Evolutionary conservation across 495 filamentous ascomycete genomes (phyloP).

Genomic region (Talaromyces nanjingensis): DNA sequence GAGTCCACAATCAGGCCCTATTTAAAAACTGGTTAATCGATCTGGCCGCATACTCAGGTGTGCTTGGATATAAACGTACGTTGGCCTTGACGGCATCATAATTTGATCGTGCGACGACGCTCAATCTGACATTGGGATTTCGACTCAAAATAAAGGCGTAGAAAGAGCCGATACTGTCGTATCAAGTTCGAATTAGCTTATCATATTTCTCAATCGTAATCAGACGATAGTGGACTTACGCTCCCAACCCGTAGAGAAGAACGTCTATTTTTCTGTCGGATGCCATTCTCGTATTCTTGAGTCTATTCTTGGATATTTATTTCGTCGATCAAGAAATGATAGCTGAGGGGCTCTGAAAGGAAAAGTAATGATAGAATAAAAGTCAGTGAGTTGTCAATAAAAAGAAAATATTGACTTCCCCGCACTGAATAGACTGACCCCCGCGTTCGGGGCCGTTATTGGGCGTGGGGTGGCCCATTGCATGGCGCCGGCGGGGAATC

Average conservation of each 20-base stretch:
- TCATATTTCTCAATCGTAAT: not conserved
- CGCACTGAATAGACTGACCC: not conserved
- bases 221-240: conserved; percentile 19
- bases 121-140: conserved; percentile 34
- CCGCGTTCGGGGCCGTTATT: not conserved
- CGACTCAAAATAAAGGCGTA: conserved; percentile 41
- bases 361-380: not conserved
- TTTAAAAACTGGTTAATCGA: not conserved
- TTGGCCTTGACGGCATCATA: conserved; percentile 39
- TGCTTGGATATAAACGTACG: conserved; percentile 14
- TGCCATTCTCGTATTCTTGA: not conserved
- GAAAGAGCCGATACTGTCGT: conserved; percentile 35
- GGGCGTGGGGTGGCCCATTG: not conserved
- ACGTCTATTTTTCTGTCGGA: conserved; percentile 24
- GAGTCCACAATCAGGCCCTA: conserved; percentile 41
- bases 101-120: conserved; percentile 46
- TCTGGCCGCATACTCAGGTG: not conserved
- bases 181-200: not conserved
- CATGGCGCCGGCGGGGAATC: not conserved
- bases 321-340: too few species aligned
- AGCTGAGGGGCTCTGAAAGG: not conserved
- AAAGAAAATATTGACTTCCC: not conserved
- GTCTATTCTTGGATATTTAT: too few species aligned
- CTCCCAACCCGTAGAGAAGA: conserved; percentile 31
- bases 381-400: not conserved